Conservation (phyloP, 176 grass and related monocot genomes). For the Puccinellia tenuiflora region DNA sequence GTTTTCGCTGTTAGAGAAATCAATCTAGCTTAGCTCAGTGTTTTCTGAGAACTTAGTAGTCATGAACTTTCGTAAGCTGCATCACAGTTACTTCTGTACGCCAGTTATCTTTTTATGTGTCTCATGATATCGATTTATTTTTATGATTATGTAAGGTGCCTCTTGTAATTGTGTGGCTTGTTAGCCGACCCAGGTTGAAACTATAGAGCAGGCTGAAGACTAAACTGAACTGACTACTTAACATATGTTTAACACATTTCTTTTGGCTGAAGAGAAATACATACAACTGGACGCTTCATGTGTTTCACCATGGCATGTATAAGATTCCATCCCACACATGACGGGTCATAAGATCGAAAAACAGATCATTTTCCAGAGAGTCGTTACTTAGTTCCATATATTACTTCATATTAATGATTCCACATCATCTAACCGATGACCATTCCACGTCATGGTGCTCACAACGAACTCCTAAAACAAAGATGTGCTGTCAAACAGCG, state of each 20-base stretch:
- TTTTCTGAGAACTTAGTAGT: background rate
- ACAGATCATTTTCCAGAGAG: too few species aligned
- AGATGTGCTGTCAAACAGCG: background rate
- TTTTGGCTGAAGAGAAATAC: background rate
- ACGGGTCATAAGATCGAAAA: background rate
- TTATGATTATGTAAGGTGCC: background rate
- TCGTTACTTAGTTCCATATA: background rate
- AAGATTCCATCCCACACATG: background rate
- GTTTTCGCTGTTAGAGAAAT: background rate
- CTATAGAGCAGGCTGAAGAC: background rate
- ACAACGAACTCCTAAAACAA: background rate
- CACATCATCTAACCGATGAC: background rate
- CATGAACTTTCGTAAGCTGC: background rate
- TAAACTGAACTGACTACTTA: background rate
- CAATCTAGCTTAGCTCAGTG: background rate
- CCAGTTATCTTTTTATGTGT: background rate
- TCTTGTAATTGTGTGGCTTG: background rate
- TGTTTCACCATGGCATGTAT: background rate
- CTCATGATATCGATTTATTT: background rate
- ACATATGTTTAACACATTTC: background rate
- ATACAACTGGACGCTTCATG: background rate
- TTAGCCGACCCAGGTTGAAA: background rate
- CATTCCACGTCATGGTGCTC: background rate
- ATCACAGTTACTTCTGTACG: background rate
- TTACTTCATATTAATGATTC: background rate